These are phyloP conservation scores for Paraphaeosphaeria sporulosa DNA, from an alignment of 2,329 filamentous ascomycete genomes.

Conservation along the genomic window DNA sequence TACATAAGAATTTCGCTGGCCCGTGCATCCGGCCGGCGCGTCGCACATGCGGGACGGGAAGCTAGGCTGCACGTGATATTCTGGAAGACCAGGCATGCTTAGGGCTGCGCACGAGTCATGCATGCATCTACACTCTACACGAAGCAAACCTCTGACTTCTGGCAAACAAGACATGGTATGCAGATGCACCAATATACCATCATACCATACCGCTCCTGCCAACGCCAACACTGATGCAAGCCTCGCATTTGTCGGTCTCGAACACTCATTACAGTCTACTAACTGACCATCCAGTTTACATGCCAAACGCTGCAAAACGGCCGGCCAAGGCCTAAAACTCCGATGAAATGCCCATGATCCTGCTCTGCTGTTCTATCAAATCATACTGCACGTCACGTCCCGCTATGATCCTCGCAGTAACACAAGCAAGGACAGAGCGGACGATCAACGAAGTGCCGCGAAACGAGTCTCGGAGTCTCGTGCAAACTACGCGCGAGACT, in stretches of 20 bases:
- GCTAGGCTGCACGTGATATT: neutral
- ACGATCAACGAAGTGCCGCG: neutral
- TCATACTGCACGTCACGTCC: neutral
- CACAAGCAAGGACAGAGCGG: neutral
- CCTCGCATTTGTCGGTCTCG: no score
- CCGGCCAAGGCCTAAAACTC: neutral
- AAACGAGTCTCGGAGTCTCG: neutral
- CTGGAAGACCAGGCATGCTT: neutral
- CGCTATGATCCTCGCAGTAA: neutral
- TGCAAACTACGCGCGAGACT: neutral
- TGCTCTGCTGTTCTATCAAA: neutral
- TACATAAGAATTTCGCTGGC: conserved; percentile 1
- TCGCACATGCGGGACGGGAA: neutral
- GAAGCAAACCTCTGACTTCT: no score
- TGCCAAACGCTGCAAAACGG: neutral
- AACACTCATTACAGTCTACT: neutral
- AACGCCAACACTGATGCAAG: no score
- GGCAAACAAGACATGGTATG: no score
- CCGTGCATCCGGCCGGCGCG: neutral
- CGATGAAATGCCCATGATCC: neutral
- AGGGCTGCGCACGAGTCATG: neutral
- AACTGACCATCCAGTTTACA: neutral
- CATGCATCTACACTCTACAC: no score
- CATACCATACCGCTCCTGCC: no score
- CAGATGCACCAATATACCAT: no score